phyloP scores from a whole-genome alignment of 192 early-diverging fungal species.

The Endogone sp. region DNA sequence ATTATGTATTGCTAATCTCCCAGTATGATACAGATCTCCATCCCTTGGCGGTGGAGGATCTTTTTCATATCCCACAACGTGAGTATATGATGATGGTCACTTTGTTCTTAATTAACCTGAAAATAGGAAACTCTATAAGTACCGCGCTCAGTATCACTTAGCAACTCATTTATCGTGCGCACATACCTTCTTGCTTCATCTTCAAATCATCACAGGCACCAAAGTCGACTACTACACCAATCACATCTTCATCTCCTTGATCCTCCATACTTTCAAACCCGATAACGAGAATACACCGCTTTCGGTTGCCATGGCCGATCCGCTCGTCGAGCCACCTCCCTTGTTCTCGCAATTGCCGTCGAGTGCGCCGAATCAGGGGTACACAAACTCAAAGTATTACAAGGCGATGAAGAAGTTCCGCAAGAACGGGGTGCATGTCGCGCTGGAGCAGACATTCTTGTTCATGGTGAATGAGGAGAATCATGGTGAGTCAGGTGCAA shows the following conservation, averaged over 20 bases:
- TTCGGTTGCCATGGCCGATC: not conserved
- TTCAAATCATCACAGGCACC: slow-evolving; percentile 6
- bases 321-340: not conserved
- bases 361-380: not conserved
- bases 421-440: not conserved
- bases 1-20: not conserved
- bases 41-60: slow-evolving; percentile 33
- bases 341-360: not conserved
- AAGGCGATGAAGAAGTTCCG: not conserved
- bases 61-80: slow-evolving; percentile 25
- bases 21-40: slow-evolving; percentile 35
- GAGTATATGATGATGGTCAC: slow-evolving; percentile 5
- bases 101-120: not conserved
- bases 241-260: slow-evolving; percentile 18
- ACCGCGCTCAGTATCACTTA: too few species aligned
- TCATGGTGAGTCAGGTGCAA: not conserved
- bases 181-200: too few species aligned
- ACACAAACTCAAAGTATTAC: not conserved
- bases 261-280: slow-evolving; percentile 11
- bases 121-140: slow-evolving; percentile 3
- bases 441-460: slow-evolving; percentile 35
- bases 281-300: not conserved
- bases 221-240: slow-evolving; percentile 19
- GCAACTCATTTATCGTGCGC: too few species aligned
- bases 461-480: slow-evolving; percentile 27